Conservation (phyloP, 1,284 basidiomycete species). For the Irpex rosettiformis region DNA sequence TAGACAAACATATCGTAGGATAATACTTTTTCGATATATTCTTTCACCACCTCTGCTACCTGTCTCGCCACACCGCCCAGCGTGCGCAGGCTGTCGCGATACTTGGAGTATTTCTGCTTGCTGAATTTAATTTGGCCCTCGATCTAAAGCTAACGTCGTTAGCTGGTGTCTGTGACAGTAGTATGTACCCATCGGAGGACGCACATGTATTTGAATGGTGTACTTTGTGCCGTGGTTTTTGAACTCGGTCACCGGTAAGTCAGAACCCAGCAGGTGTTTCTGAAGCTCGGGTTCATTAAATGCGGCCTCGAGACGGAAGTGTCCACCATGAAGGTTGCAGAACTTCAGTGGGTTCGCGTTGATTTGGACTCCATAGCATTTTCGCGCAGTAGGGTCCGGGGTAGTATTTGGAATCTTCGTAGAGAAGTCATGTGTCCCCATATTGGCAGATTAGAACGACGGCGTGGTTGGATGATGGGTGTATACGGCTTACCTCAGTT, state of each 20-base stretch:
- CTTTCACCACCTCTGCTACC: background rate
- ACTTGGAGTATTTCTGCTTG: background rate
- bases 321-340: no score
- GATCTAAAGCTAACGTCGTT: background rate
- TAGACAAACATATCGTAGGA: no score
- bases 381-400: no score
- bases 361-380: no score
- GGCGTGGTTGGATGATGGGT: no score
- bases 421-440: no score
- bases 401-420: no score
- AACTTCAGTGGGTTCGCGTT: no score
- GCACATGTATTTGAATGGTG: background rate
- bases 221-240: background rate
- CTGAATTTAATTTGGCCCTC: background rate
- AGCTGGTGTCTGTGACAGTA: background rate
- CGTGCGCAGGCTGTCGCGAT: background rate
- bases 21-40: background rate
- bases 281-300: background rate
- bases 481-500: no score
- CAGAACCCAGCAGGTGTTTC: background rate
- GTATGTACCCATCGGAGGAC: no score
- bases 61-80: background rate
- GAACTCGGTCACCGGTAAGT: background rate
- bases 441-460: no score
- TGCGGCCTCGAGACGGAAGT: no score